Base-by-base conservation (phyloP, 2,329 filamentous ascomycete species). In the Pestalotiopsis fici region DNA sequence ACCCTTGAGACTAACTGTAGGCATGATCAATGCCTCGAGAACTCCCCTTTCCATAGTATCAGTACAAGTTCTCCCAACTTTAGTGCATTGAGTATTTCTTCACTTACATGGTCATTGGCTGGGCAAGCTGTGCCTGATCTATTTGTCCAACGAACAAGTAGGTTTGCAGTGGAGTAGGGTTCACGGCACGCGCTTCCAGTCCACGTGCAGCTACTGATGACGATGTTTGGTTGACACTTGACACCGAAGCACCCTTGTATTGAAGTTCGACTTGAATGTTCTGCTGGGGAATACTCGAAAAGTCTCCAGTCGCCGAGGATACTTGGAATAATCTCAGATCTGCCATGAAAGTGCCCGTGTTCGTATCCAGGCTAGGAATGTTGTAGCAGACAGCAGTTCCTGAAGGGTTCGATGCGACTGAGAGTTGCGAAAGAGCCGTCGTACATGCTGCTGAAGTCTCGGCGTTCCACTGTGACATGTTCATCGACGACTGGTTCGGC, bases 351-450 rank as follows among this genome's bases (percentile, higher is more conserved):
- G 89, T 82, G 35, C 93, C 93, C 0, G 87, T 90, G 4, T 79
- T 78, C 72, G 87, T 88, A 80, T 95, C 87, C 67, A 94, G 85
- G 50, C 87, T 88, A 0, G 91, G 90, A 27, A 97, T 79, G 77
- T 96, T 97, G 82, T 95, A 96, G 85, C 93, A 97, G 60, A 93
- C 88, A 67, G 91, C 91, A 60, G 93, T 87, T 63, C 93, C 93
- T 11, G 92, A 91, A 4, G 92, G 91, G 71, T 95, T 95, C 27
- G 87, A 86, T 55, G 89, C 87, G 68, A 85, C 81, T 15, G 83
- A 81, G 61, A 94, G 83, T 28, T 79, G 76, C 2, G 78, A 77
- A 21, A 96, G 82, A 9, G 87, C 84, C 25, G 80, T 73, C 57
- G 80, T 81, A 78, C 93, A 96, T 25, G 90, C 90, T 12, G 80